phyloP scores from a whole-genome alignment of 306 rosid genomes.

The Ormosia semicastrata region DNA sequence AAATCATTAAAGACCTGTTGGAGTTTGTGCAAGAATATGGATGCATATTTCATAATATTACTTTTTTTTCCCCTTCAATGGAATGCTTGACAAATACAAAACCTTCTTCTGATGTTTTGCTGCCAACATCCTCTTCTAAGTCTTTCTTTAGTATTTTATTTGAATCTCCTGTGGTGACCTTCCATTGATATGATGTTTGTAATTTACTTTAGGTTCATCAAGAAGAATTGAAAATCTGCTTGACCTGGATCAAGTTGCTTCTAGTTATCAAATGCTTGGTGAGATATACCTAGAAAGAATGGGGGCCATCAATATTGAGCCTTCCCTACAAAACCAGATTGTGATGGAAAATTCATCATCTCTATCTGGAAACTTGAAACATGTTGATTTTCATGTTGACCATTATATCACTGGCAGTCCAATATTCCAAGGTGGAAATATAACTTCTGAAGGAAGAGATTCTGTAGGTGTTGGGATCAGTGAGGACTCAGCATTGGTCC shows the following conservation, averaged over 20 bases:
- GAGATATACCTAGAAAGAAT: slow-evolving; percentile 56
- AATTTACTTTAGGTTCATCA: slow-evolving; percentile 64
- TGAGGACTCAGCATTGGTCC: slow-evolving; percentile 27
- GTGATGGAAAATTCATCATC: slow-evolving; percentile 32
- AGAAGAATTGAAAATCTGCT: slow-evolving; percentile 80
- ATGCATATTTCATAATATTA: background rate
- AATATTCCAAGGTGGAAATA: slow-evolving; percentile 26
- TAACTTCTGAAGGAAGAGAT: slow-evolving; percentile 22
- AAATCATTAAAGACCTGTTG: background rate
- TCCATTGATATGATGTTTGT: slow-evolving; percentile 11
- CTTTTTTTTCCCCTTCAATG: background rate
- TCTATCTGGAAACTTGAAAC: slow-evolving; percentile 40
- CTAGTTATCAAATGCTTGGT: slow-evolving; percentile 46
- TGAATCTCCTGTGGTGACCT: background rate
- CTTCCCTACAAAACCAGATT: slow-evolving; percentile 32
- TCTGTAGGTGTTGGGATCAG: slow-evolving; percentile 24
- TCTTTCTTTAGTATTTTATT: background rate
- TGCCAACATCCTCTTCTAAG: background rate
- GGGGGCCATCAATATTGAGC: slow-evolving; percentile 40
- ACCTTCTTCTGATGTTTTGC: background rate
- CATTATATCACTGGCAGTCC: slow-evolving; percentile 18
- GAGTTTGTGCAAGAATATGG: background rate
- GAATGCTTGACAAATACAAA: background rate
- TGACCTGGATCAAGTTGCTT: slow-evolving; percentile 69
- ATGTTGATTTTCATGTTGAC: slow-evolving; percentile 31